Base-by-base conservation (phyloP, 1,139 yeast genomes). In the Pichia sp. region DNA sequence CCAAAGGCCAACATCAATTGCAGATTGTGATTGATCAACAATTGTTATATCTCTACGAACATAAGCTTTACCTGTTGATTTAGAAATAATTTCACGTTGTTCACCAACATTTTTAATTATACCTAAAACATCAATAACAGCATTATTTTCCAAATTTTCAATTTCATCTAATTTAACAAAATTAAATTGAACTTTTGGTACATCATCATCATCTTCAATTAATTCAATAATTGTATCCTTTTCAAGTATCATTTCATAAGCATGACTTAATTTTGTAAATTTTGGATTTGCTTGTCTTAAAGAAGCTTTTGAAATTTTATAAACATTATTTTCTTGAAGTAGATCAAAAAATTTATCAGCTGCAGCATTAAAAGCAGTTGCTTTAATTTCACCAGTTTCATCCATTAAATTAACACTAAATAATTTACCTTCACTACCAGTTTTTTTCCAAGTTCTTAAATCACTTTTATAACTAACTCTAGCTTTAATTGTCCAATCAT, bases 331-430 rank as follows among this genome's bases (percentile, higher is more conserved):
- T 60, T 89, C 97, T 63, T 85, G 85, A 48, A 94, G 70, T 39
- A 79, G 59, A 55, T 82, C 84, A 65, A 77, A 82, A 58, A 77
- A 83, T 59, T 78, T 79, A 50, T 86, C 95, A 7, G 94, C 97
- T 53, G 78, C 75, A 38, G 87, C 94, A 61, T 86, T 87, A 66
- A 94, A 94, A 4, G 95, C 97, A 8, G 97, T 89, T 16, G 96
- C 97, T 58, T 95, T 78, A 57, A 94, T 94, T 68, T 92, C 98
- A 58, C 95, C 96, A 6, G 96, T 84, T 62, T 94, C 96, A 62
- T 94, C 99, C 52, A 90, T 69, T 53, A 94, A 79, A 55, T 89
- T 87, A 35, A 87, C 87, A 56, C 84, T 84, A 69, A 94, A 87
- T 50, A 94, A 73, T 63, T 87, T 86, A 44, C 98, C 98, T 54